phyloP scores from a whole-genome alignment of 805 yeast species.

The Myxozyma monticola region DNA sequence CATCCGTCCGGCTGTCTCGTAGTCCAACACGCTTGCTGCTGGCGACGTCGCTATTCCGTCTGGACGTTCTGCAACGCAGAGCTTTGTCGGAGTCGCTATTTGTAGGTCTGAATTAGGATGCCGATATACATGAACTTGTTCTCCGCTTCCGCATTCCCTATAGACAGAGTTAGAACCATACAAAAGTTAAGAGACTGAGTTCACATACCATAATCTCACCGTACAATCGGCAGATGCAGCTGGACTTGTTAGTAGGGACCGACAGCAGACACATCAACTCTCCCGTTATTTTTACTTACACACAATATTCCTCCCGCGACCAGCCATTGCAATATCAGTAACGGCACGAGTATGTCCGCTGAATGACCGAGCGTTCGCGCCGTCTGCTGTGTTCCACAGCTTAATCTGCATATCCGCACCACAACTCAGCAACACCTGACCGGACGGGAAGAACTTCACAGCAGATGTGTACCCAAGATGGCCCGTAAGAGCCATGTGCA shows the following conservation, averaged over 20 bases:
- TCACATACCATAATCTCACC: slow-evolving; percentile 62
- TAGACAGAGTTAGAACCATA: background rate
- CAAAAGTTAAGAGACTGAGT: background rate
- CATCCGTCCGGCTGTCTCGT: slow-evolving; percentile 47
- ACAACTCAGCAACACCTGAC: slow-evolving; percentile 57
- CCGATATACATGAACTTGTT: slow-evolving; percentile 44
- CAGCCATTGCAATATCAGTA: slow-evolving; percentile 54
- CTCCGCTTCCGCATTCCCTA: slow-evolving; percentile 51
- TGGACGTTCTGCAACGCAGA: slow-evolving; percentile 33
- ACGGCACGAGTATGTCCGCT: slow-evolving; percentile 51
- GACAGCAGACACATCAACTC: slow-evolving; percentile 34
- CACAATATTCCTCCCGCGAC: slow-evolving; percentile 65
- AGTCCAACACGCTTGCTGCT: slow-evolving; percentile 41
- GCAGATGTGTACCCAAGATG: slow-evolving; percentile 52
- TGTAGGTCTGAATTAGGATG: slow-evolving; percentile 8
- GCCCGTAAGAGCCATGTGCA: slow-evolving; percentile 42
- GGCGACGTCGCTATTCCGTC: slow-evolving; percentile 33
- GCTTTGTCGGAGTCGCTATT: slow-evolving; percentile 4
- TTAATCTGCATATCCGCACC: slow-evolving; percentile 61
- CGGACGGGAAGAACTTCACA: slow-evolving; percentile 60
- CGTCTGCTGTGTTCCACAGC: slow-evolving; percentile 58
- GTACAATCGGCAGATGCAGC: slow-evolving; percentile 46
- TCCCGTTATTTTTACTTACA: slow-evolving; percentile 51
- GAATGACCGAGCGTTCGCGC: slow-evolving; percentile 53
- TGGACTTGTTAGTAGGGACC: background rate